phyloP scores from a whole-genome alignment of 106 monocot genomes.

The Acanthochlamys bracteata region DNA sequence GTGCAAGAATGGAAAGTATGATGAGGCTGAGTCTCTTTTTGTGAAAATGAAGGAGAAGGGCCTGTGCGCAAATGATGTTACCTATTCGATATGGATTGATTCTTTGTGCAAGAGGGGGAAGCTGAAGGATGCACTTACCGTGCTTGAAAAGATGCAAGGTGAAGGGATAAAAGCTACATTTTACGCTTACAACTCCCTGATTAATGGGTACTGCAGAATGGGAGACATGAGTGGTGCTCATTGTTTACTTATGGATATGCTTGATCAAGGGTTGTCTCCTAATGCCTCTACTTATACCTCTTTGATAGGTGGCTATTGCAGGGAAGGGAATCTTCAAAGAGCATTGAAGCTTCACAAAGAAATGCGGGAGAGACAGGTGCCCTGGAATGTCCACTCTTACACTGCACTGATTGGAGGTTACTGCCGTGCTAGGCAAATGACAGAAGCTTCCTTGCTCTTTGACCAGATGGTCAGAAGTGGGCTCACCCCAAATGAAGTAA shows the following conservation, averaged over 20 bases:
- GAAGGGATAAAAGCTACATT: constrained; percentile 33
- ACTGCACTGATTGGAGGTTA: constrained; percentile 75
- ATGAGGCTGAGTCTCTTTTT: constrained; percentile 66
- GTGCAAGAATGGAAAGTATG: constrained; percentile 58
- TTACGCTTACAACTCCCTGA: constrained; percentile 87
- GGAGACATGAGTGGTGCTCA: constrained; percentile 52
- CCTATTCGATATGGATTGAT: constrained; percentile 82
- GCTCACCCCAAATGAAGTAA: constrained; percentile 74
- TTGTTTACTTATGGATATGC: constrained; percentile 39
- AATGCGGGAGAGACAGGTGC: constrained; percentile 46
- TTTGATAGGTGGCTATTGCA: constrained; percentile 68
- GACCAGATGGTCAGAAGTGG: constrained; percentile 50
- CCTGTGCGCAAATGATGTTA: constrained; percentile 68
- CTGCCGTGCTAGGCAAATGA: constrained; percentile 53
- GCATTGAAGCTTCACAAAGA: constrained; percentile 61
- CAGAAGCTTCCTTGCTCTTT: constrained; percentile 49
- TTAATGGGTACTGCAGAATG: constrained; percentile 65
- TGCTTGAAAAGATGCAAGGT: constrained; percentile 53
- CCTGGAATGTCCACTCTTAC: constrained; percentile 60
- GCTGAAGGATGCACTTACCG: constrained; percentile 25
- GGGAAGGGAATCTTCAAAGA: constrained; percentile 34
- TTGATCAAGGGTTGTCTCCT: constrained; percentile 40
- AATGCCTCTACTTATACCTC: constrained; percentile 65
- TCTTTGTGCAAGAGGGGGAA: constrained; percentile 58
- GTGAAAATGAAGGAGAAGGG: constrained; percentile 49